These are phyloP conservation scores for Penicillium arizonense DNA, from an alignment of 495 filamentous ascomycete genomes.

Conservation along the genomic window DNA sequence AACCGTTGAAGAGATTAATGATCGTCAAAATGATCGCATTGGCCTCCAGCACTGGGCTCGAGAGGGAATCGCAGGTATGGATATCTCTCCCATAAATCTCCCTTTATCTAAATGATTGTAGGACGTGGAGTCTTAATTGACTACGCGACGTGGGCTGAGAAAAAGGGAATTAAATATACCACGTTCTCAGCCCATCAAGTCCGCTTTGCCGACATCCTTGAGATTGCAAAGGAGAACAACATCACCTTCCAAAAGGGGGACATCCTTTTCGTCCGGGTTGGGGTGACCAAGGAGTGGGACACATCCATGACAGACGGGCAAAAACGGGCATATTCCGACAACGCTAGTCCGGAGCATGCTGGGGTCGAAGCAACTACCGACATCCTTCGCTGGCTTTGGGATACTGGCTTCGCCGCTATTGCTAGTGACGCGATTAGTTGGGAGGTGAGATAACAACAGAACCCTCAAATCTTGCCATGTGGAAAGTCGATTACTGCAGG, in stretches of 20 bases:
- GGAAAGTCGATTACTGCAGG: background rate
- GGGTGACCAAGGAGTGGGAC: conserved; percentile 44
- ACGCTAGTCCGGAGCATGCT: conserved; percentile 27
- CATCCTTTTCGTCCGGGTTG: conserved; percentile 52
- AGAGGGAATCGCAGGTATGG: conserved; percentile 44
- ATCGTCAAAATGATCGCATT: conserved; percentile 49
- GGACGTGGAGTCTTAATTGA: conserved; percentile 57
- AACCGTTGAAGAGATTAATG: conserved; percentile 44
- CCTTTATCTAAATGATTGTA: conserved; percentile 1
- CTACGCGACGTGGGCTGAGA: conserved; percentile 50
- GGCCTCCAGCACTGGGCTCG: conserved; percentile 46
- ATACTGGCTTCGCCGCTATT: conserved; percentile 49
- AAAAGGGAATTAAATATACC: conserved; percentile 33
- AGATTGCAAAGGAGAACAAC: conserved; percentile 32
- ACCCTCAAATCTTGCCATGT: background rate
- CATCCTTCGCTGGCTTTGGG: conserved; percentile 46
- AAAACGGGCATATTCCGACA: conserved; percentile 28
- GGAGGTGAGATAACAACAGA: conserved; percentile 29
- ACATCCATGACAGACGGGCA: conserved; percentile 34
- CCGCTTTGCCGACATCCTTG: conserved; percentile 36
- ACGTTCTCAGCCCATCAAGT: conserved; percentile 42
- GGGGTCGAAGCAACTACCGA: conserved; percentile 45
- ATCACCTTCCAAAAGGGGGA: conserved; percentile 47
- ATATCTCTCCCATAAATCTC: background rate
- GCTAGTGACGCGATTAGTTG: conserved; percentile 49